Conservation (phyloP, 2,329 filamentous ascomycete genomes). For the Cytospora piceicola region DNA sequence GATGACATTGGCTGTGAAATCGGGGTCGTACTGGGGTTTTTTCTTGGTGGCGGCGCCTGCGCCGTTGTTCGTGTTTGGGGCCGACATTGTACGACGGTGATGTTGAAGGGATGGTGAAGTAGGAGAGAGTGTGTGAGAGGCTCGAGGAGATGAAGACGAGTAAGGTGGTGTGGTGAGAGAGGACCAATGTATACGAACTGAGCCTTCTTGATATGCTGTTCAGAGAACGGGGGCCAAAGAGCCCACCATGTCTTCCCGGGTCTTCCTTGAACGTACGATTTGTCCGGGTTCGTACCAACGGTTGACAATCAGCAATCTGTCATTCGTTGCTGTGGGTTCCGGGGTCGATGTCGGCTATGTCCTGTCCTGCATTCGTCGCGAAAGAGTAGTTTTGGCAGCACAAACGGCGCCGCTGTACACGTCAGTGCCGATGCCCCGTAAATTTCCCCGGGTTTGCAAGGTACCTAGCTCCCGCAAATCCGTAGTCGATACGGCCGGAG, state of each 20-base stretch:
- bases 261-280: background rate
- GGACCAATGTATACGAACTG: background rate
- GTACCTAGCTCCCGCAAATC: background rate
- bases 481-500: background rate
- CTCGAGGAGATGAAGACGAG: background rate
- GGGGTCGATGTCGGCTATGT: background rate
- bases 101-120: too few relatives aligned
- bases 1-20: constrained; percentile 75
- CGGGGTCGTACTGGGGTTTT: constrained; percentile 66
- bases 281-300: background rate
- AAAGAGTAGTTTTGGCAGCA: background rate
- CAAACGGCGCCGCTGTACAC: background rate
- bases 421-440: background rate
- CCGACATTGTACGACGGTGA: constrained; percentile 7
- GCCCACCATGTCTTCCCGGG: background rate
- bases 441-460: background rate
- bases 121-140: too few relatives aligned
- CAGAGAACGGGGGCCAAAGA: background rate
- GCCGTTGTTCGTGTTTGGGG: constrained; percentile 34
- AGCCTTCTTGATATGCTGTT: background rate
- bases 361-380: background rate
- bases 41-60: constrained; percentile 34
- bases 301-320: background rate
- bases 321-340: background rate
- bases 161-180: background rate